Conservation (phyloP, 1,139 yeast species). For the Chernovozyma aurita region DNA sequence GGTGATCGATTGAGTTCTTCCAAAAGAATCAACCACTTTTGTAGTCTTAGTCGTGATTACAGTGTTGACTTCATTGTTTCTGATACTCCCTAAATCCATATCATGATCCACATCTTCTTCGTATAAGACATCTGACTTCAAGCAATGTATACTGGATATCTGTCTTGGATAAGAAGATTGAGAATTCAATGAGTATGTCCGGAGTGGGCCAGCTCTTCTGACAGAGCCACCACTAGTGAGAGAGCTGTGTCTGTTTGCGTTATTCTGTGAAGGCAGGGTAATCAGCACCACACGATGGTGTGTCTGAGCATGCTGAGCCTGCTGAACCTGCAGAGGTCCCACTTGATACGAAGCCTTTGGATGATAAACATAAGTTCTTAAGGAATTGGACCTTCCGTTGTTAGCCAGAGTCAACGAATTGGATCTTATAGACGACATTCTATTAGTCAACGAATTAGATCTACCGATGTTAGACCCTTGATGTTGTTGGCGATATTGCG, state of each 20-base stretch:
- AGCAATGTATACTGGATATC: background rate
- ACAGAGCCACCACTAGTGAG: slow-evolving; percentile 1
- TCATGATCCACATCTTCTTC: slow-evolving; percentile 6
- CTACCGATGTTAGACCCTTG: background rate
- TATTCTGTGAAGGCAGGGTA: slow-evolving; percentile 1
- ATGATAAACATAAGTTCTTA: slow-evolving; percentile 34
- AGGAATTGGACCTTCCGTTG: slow-evolving; percentile 23
- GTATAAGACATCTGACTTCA: background rate
- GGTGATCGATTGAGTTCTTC: slow-evolving; percentile 40
- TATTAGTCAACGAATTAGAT: slow-evolving; percentile 1
- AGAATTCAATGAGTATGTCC: background rate
- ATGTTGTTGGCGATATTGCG: slow-evolving; percentile 8
- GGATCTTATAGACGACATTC: slow-evolving; percentile 8
- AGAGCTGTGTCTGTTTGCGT: slow-evolving; percentile 4
- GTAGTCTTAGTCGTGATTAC: slow-evolving; percentile 34
- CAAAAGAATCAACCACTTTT: slow-evolving; percentile 39
- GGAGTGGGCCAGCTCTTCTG: background rate
- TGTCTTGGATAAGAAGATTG: background rate
- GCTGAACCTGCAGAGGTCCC: background rate
- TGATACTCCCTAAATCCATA: background rate
- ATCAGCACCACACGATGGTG: background rate
- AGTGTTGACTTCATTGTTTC: slow-evolving; percentile 1
- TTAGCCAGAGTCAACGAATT: slow-evolving; percentile 13
- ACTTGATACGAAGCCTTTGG: slow-evolving; percentile 37
- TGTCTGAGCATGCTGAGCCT: background rate